phyloP scores from a whole-genome alignment of 768 basidiomycete species.

The Nidula microcarpa region DNA sequence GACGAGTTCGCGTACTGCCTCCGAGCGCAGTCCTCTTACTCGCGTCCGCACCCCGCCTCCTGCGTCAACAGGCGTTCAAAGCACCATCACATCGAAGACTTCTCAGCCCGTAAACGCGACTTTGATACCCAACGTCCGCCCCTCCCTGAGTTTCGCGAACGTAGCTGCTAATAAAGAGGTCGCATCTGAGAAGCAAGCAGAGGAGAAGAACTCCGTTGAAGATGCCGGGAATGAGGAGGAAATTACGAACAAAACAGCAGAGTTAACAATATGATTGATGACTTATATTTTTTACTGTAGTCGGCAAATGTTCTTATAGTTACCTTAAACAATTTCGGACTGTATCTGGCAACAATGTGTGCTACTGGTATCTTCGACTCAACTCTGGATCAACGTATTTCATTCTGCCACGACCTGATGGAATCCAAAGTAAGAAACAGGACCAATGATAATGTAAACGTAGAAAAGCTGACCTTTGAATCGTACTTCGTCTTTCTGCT shows the following conservation, averaged over 20 bases:
- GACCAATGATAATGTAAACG: not conserved
- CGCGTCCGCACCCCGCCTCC: conserved; percentile 31
- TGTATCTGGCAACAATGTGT: not conserved
- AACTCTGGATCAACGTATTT: conserved; percentile 59
- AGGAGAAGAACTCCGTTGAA: conserved; percentile 10
- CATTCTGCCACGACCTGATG: conserved; percentile 61
- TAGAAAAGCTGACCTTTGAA: conserved; percentile 55
- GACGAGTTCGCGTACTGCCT: conserved; percentile 45
- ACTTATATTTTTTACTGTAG: not conserved
- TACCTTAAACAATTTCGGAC: not conserved
- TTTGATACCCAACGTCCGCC: conserved; percentile 52
- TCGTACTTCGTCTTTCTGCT: conserved; percentile 45
- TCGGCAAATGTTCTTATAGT: not conserved
- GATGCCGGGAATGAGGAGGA: conserved; percentile 4
- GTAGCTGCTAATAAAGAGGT: conserved; percentile 56
- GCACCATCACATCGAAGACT: no score
- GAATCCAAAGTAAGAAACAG: not conserved
- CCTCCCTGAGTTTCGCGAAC: conserved; percentile 78
- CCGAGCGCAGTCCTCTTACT: conserved; percentile 37
- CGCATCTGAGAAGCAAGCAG: conserved; percentile 11
- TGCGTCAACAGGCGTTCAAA: conserved; percentile 17
- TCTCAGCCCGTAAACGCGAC: conserved; percentile 12
- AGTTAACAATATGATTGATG: not conserved
- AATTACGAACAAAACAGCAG: conserved; percentile 8
- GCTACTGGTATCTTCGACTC: not conserved